A percentile compares a stretch with the other conserved stretches of the same genome.
phyloP scores from a whole-genome alignment of 495 filamentous ascomycete species.

The Amorphotheca resinae region DNA sequence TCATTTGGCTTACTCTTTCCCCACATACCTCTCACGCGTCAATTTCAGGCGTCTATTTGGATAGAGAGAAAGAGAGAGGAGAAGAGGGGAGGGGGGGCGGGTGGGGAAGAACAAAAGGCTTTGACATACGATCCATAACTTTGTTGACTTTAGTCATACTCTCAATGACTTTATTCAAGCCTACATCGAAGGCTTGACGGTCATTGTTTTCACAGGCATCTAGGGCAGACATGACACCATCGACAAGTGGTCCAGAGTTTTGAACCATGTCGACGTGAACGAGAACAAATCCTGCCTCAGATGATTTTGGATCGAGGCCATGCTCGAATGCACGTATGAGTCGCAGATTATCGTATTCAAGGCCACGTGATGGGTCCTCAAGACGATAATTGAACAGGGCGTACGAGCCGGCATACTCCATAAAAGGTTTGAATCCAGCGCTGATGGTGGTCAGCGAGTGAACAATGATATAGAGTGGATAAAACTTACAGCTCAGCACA shows the following conservation, averaged over 20 bases:
- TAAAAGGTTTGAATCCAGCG: conserved; percentile 70
- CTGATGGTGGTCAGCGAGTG: conserved; percentile 21
- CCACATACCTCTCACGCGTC: conserved; percentile 59
- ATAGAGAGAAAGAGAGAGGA: conserved; percentile 2
- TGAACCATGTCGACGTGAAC: conserved; percentile 78
- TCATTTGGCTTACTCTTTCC: conserved; percentile 59
- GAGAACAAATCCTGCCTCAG: conserved; percentile 82
- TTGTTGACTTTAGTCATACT: conserved; percentile 60
- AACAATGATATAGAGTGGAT: background rate
- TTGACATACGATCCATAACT: conserved; percentile 59
- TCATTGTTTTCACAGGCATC: conserved; percentile 37
- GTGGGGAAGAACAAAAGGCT: background rate
- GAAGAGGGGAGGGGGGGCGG: background rate
- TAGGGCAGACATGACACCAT: conserved; percentile 52
- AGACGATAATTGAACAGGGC: conserved; percentile 82
- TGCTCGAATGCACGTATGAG: conserved; percentile 82
- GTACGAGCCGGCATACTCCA: conserved; percentile 90
- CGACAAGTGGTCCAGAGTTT: conserved; percentile 58
- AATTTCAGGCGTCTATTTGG: conserved; percentile 16
- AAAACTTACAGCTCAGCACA: conserved; percentile 65
- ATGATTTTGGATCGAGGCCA: conserved; percentile 73
- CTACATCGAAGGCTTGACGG: conserved; percentile 47
- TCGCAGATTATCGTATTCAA: conserved; percentile 66
- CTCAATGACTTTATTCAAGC: conserved; percentile 44
- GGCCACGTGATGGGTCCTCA: conserved; percentile 47